A percentile compares a stretch with the other conserved stretches of the same genome.
Conservation (phyloP, 2,329 filamentous ascomycete genomes). For the Herpomyces periplanetae region DNA sequence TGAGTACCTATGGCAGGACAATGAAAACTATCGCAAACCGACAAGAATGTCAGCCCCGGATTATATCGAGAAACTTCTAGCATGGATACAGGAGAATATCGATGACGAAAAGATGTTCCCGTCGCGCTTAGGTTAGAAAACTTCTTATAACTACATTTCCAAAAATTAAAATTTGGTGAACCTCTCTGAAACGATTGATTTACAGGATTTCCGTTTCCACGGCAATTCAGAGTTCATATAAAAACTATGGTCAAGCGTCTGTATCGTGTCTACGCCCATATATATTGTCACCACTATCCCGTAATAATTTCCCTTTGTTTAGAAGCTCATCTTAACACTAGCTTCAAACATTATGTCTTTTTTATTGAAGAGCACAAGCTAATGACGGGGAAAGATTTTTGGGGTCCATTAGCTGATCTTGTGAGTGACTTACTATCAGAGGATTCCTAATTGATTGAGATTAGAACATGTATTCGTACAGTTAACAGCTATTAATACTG, state of each 20-base stretch:
- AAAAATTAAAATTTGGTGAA: slow-evolving; percentile 3
- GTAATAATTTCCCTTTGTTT: slow-evolving; percentile 77
- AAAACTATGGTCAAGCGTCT: slow-evolving; percentile 25
- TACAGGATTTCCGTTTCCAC: slow-evolving; percentile 23
- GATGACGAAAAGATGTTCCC: slow-evolving; percentile 85
- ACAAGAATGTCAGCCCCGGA: slow-evolving; percentile 93
- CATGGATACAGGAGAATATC: slow-evolving; percentile 75
- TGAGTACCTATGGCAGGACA: slow-evolving; percentile 93
- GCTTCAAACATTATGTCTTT: slow-evolving; percentile 96
- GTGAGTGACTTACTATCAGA: too few relatives aligned
- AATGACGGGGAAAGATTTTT: slow-evolving; percentile 79
- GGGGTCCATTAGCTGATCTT: slow-evolving; percentile 70
- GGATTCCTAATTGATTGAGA: too few relatives aligned
- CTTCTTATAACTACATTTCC: not conserved
- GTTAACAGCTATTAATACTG: too few relatives aligned
- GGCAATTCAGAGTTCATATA: not conserved
- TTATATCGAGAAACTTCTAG: slow-evolving; percentile 92
- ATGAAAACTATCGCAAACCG: slow-evolving; percentile 57
- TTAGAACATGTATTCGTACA: too few relatives aligned
- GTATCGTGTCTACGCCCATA: too few relatives aligned
- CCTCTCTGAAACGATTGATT: too few relatives aligned
- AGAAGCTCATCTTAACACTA: slow-evolving; percentile 88
- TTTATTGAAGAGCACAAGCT: slow-evolving; percentile 90
- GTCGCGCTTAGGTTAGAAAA: slow-evolving; percentile 32
- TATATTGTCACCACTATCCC: too few relatives aligned